Conservation (phyloP, 805 yeast genomes). For the Candida nonsorbophila region DNA sequence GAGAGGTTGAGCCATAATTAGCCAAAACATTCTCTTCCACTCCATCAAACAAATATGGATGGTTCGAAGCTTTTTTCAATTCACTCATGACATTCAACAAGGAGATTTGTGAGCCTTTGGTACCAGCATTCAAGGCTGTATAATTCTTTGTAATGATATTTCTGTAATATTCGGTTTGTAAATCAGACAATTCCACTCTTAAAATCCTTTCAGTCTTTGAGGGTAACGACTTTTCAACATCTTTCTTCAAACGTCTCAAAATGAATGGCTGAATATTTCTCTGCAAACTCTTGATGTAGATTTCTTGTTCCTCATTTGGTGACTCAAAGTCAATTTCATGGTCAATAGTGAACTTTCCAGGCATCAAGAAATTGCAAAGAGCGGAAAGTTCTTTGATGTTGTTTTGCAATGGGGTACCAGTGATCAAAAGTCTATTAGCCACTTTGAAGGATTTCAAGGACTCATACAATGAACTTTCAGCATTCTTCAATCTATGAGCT, state of each 20-base stretch:
- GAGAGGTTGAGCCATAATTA: slow-evolving; percentile 52
- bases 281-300: slow-evolving; percentile 81
- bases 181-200: slow-evolving; percentile 90
- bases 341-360: slow-evolving; percentile 84
- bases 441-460: slow-evolving; percentile 78
- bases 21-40: slow-evolving; percentile 81
- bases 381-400: slow-evolving; percentile 95
- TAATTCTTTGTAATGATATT: slow-evolving; percentile 91
- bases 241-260: slow-evolving; percentile 88
- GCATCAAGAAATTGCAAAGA: slow-evolving; percentile 90
- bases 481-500: slow-evolving; percentile 93
- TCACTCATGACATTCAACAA: slow-evolving; percentile 91
- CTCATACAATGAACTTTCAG: slow-evolving; percentile 90
- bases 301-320: slow-evolving; percentile 83
- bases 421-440: slow-evolving; percentile 78
- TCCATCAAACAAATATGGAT: slow-evolving; percentile 90
- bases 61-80: slow-evolving; percentile 93
- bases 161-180: slow-evolving; percentile 92
- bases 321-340: slow-evolving; percentile 94
- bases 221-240: slow-evolving; percentile 94
- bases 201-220: slow-evolving; percentile 93
- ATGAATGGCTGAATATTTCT: slow-evolving; percentile 85
- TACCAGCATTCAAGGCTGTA: slow-evolving; percentile 83
- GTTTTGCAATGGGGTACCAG: slow-evolving; percentile 98
- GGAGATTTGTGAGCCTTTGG: slow-evolving; percentile 69